Conservation (phyloP, 768 basidiomycete genomes). For the Chalciporus chontae region DNA sequence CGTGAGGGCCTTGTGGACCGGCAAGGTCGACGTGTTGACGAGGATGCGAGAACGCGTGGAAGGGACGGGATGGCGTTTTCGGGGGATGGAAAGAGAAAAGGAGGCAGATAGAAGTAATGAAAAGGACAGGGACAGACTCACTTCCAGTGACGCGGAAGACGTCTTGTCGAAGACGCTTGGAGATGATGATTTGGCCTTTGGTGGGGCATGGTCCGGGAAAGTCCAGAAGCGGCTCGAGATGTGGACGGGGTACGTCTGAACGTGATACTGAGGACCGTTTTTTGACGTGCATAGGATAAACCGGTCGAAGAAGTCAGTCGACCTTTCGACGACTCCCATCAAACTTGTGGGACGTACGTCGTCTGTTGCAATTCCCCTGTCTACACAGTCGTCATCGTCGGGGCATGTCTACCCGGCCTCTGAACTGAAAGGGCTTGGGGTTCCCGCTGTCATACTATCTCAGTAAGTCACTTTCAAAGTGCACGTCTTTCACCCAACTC, state of each 20-base stretch:
- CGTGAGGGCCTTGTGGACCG: slow-evolving; percentile 33
- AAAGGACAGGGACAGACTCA: slow-evolving; percentile 25
- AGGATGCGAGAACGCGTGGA: slow-evolving; percentile 30
- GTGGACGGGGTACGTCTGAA: slow-evolving; percentile 43
- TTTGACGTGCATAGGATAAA: slow-evolving; percentile 28
- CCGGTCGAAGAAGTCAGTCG: slow-evolving; percentile 31
- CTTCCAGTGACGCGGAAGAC: slow-evolving; percentile 31
- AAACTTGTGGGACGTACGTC: slow-evolving; percentile 25
- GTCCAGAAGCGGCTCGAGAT: slow-evolving; percentile 47
- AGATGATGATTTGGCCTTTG: slow-evolving; percentile 32
- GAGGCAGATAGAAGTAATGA: slow-evolving; percentile 26
- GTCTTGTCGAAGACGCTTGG: slow-evolving; percentile 17
- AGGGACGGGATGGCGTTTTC: slow-evolving; percentile 13
- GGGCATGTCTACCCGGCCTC: slow-evolving; percentile 25
- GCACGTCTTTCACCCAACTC: background rate
- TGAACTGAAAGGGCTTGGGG: slow-evolving; percentile 23
- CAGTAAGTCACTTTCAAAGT: slow-evolving; percentile 26
- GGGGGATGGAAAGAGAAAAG: slow-evolving; percentile 24
- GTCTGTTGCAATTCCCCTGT: slow-evolving; percentile 28
- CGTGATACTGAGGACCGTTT: background rate
- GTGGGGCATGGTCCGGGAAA: slow-evolving; percentile 39
- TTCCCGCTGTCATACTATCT: slow-evolving; percentile 41
- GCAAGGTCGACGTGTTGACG: slow-evolving; percentile 25
- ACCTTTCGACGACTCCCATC: slow-evolving; percentile 22
- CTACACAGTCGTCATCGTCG: slow-evolving; percentile 35